Evolutionary conservation across 345 rosid genomes (phyloP), one percentile per base, ranked within the genome.

Genomic region (Cardiospermum halicacabum): DNA sequence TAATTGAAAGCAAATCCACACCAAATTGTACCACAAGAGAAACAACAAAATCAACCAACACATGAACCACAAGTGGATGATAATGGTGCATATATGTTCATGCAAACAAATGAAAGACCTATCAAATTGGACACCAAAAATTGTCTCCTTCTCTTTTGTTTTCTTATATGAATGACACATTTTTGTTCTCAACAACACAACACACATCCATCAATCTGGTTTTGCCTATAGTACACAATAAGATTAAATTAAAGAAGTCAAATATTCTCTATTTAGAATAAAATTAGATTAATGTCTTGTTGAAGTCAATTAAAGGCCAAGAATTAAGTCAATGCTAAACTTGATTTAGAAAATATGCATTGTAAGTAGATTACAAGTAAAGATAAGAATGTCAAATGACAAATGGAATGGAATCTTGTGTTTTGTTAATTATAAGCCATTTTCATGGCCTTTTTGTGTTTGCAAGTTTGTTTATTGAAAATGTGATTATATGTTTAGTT

Each of bases 91-190:
- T n/a, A n/a, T 43, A 21, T 43, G 49, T 43, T 18, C 49, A 43
- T 43, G 49, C 49, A 43, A 43, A n/a, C n/a, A n/a, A n/a, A n/a
- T n/a, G n/a, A n/a, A n/a, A n/a, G n/a, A n/a, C n/a, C n/a, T n/a
- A n/a, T n/a, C n/a, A n/a, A n/a, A n/a, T n/a, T n/a, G n/a, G n/a
- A n/a, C n/a, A n/a, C n/a, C n/a, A n/a, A n/a, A n/a, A n/a, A 50
- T 64, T 64, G 60, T 64, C 68, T 64, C 27, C 18, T 64, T 64
- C 39, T 58, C 10, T 64, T 55, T 54, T 55, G 62, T 66, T 56
- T 30, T 28, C 37, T 56, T 54, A n/a, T 42, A 31, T 55, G 32
- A 42, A 21, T 45, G 56, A 56, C 47, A 56, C 55, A 56, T 15
- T 18, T 15, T 31, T 32, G 24, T 30, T 24, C 2, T 39, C 32